Conservation (phyloP, 192 early-diverging fungal species). For the Coemansia sp. region DNA sequence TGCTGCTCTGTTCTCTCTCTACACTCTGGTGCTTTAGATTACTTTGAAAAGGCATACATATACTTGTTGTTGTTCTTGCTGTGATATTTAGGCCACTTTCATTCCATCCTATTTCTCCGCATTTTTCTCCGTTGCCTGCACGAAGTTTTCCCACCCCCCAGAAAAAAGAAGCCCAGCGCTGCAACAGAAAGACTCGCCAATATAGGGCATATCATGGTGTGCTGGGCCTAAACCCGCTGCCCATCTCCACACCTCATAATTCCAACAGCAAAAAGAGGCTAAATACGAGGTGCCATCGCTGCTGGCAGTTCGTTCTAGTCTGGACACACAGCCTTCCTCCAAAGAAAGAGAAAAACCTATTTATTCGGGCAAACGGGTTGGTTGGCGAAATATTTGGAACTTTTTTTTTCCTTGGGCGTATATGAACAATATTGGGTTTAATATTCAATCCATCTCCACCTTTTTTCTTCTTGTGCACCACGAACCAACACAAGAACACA, state of each 20-base stretch:
- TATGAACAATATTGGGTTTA: too few relatives aligned
- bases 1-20: neutral
- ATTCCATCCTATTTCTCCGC: neutral
- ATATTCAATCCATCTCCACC: too few relatives aligned
- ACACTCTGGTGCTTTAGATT: neutral
- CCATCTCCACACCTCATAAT: constrained; percentile 1
- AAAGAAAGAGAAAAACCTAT: neutral
- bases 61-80: neutral
- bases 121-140: constrained; percentile 4
- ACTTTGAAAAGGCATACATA: neutral
- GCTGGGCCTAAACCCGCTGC: neutral
- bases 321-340: neutral
- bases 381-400: too few relatives aligned
- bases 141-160: constrained; percentile 8
- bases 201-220: constrained; percentile 5
- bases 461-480: too few relatives aligned
- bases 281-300: neutral
- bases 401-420: too few relatives aligned
- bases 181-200: neutral
- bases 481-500: too few relatives aligned
- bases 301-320: neutral
- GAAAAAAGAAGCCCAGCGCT: neutral
- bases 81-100: neutral
- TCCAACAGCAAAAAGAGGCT: neutral
- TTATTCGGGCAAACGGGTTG: too few relatives aligned